phyloP scores from a whole-genome alignment of 257 asterid species.

The Echites panduratus region DNA sequence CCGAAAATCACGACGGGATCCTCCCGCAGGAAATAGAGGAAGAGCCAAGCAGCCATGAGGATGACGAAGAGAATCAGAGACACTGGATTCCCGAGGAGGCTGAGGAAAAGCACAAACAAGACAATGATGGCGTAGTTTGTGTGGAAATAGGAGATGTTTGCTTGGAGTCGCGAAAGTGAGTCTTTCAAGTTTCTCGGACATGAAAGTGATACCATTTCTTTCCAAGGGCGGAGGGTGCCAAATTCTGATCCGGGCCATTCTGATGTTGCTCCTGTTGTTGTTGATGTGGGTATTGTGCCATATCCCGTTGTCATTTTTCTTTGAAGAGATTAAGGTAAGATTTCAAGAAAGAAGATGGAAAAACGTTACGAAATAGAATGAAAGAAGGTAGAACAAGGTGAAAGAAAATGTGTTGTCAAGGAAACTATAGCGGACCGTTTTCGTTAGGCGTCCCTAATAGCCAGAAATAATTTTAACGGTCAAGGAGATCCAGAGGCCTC shows the following conservation, averaged over 20 bases:
- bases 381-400: neutral
- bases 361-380: neutral
- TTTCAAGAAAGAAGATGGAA: neutral
- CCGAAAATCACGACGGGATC: conserved; percentile 28
- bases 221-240: conserved; percentile 42
- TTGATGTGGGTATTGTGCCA: conserved; percentile 29
- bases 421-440: neutral
- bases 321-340: neutral
- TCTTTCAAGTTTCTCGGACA: conserved; percentile 24
- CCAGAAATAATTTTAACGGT: neutral
- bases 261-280: conserved; percentile 10
- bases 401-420: neutral
- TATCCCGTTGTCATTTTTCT: conserved; percentile 24
- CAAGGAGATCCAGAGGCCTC: neutral
- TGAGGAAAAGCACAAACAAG: conserved; percentile 26
- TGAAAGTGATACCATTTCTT: conserved; percentile 27
- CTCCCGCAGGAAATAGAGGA: conserved; percentile 35
- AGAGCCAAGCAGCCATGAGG: conserved; percentile 29
- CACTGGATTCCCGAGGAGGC: conserved; percentile 33
- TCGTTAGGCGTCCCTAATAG: neutral
- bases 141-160: conserved; percentile 34
- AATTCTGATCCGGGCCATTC: conserved; percentile 19
- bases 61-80: conserved; percentile 31
- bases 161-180: conserved; percentile 26
- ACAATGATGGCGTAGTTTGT: conserved; percentile 34